Evolutionary conservation across 441 rosid genomes (phyloP).

Genomic region (Pelargonium fulgidum): DNA sequence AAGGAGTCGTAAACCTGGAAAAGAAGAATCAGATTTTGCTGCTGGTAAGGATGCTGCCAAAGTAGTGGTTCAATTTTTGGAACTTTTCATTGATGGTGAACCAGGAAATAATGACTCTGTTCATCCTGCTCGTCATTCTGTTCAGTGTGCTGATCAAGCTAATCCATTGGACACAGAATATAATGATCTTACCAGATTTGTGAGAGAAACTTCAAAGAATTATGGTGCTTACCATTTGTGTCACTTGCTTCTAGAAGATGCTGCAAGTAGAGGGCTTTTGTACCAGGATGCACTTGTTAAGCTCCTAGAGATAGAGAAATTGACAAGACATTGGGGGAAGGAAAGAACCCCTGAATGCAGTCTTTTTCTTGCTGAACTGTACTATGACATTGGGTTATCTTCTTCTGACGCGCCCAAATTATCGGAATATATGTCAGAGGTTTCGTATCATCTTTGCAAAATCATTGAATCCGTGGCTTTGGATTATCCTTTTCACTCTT

Average conservation of each 20-base stretch:
- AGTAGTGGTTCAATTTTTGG: conserved; percentile 61
- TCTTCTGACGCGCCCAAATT: conserved; percentile 44
- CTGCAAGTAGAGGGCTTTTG: conserved; percentile 37
- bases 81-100: conserved; percentile 51
- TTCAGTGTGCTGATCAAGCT: conserved; percentile 33
- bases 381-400: conserved; percentile 60
- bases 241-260: conserved; percentile 83
- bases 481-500: conserved; percentile 42
- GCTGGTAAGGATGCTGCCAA: conserved; percentile 54
- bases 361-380: conserved; percentile 92
- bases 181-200: conserved; percentile 43
- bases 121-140: conserved; percentile 30
- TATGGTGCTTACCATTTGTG: conserved; percentile 85
- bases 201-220: conserved; percentile 62
- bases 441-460: conserved; percentile 86
- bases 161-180: conserved; percentile 43
- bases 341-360: conserved; percentile 83
- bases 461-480: conserved; percentile 83
- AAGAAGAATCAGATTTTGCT: conserved; percentile 72
- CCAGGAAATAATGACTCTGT: conserved; percentile 33
- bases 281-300: conserved; percentile 53
- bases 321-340: conserved; percentile 78
- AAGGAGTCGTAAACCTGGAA: conserved; percentile 89
- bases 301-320: conserved; percentile 76
- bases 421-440: conserved; percentile 57